Evolutionary conservation across 169 alveolate genomes (phyloP), one percentile per base, ranked within the genome.

Genomic region (Plasmodium fragile): DNA sequence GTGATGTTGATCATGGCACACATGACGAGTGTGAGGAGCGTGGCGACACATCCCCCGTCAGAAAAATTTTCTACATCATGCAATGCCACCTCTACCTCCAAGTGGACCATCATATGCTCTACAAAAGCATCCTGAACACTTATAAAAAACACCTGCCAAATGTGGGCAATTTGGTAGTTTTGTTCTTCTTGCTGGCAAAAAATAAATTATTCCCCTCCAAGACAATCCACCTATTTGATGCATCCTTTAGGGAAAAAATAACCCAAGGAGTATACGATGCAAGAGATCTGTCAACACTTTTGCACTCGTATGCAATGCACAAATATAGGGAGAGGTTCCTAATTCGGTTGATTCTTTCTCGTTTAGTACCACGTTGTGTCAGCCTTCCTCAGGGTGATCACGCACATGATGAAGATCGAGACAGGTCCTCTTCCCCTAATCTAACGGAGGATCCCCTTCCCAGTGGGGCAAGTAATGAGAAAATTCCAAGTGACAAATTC

Each of bases 181-280:
- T 85, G 77, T 85, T 85, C 43, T 85, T 73, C 49, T 18, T 85
- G 16, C 30, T 85, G 30, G 49, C 81, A 49, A 85, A 85, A 75
- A 85, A 85, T 75, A 85, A 85, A n/a, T 69, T 85, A 52, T 85
- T 75, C 65, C 93, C 93, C 2, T 52, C 93, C 25, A 85, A 85
- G 79, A 77, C 84, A 6, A 75, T 85, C 28, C 59, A 85, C 41
- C 77, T 75, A 43, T 85, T 85, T 85, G 93, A 85, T 75, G 77
- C 85, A 3, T 32, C 11, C 7, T 85, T 85, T 30, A 32, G 49
- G 11, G 28, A 69, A 75, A 85, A 85, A 30, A 34, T 85, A 25
- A 75, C 65, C 6, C 45, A 85, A 45, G 59, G 69, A 18, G 1
- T n/a, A 16, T 85, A 75, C 53, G 80, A 85, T 85, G 59, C 45